A percentile compares a stretch with the other conserved stretches of the same genome.
Evolutionary conservation across 495 filamentous ascomycete genomes (phyloP).

Genomic region (Hypoxylon fuscum): DNA sequence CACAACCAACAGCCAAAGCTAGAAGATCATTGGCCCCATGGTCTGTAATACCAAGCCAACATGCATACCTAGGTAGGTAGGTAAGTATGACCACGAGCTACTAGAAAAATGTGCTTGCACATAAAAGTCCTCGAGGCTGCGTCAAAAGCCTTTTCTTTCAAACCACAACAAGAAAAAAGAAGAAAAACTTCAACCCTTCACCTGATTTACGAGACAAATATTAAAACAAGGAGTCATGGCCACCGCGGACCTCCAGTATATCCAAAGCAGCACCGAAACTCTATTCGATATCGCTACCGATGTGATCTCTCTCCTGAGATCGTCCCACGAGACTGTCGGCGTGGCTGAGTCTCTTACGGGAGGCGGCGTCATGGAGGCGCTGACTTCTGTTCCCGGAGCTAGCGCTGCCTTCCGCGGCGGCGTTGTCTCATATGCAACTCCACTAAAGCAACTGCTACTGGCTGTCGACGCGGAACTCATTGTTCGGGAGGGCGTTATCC

Average conservation of each 20-base stretch:
- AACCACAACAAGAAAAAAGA: background rate
- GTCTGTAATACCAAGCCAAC: background rate
- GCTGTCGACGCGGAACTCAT: slow-evolving; percentile 42
- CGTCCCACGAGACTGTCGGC: slow-evolving; percentile 33
- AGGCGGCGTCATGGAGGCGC: slow-evolving; percentile 39
- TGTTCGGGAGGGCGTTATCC: slow-evolving; percentile 43
- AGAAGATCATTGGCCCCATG: too few relatives aligned
- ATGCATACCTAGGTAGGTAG: background rate
- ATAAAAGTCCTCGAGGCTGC: background rate
- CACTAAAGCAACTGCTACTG: slow-evolving; percentile 41
- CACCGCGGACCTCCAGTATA: slow-evolving; percentile 5
- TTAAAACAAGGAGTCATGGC: slow-evolving; percentile 9
- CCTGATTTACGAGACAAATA: background rate
- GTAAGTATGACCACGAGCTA: background rate
- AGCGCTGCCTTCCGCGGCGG: slow-evolving; percentile 45
- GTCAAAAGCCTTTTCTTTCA: background rate
- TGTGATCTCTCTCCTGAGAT: slow-evolving; percentile 34
- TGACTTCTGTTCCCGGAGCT: slow-evolving; percentile 43
- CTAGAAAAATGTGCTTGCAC: background rate
- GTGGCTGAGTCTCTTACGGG: slow-evolving; percentile 48
- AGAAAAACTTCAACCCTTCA: background rate
- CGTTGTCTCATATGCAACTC: slow-evolving; percentile 46
- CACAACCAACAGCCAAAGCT: too few relatives aligned
- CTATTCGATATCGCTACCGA: slow-evolving; percentile 31
- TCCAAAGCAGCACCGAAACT: slow-evolving; percentile 28